Evolutionary conservation across 805 yeast genomes (phyloP).

Genomic region (Komagataella kurtzmanii): DNA sequence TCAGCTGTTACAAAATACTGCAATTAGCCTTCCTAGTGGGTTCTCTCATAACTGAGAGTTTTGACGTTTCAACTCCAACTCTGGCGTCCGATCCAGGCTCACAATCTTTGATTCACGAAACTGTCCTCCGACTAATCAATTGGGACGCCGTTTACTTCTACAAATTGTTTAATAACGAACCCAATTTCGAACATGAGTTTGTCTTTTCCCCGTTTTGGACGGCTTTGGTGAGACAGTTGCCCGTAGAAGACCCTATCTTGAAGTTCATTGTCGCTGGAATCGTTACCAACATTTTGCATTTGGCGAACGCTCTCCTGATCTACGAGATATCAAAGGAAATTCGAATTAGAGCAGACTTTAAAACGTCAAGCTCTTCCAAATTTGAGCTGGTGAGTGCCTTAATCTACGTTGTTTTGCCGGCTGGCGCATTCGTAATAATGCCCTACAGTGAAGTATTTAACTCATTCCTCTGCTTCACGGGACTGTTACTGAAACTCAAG

Average conservation of each 20-base stretch:
- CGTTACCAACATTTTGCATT: slow-evolving; percentile 40
- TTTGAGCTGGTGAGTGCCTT: slow-evolving; percentile 20
- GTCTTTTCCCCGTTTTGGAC: slow-evolving; percentile 82
- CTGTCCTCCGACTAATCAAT: slow-evolving; percentile 41
- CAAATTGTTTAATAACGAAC: slow-evolving; percentile 35
- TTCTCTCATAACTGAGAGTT: not conserved
- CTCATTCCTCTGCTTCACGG: slow-evolving; percentile 44
- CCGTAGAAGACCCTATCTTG: slow-evolving; percentile 24
- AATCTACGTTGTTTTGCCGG: slow-evolving; percentile 54
- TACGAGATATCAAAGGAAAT: slow-evolving; percentile 28
- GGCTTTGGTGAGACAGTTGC: slow-evolving; percentile 18
- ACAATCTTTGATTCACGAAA: slow-evolving; percentile 3
- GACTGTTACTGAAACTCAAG: slow-evolving; percentile 30
- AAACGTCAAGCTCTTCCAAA: slow-evolving; percentile 3
- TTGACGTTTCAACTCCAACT: not conserved
- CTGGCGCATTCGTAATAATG: slow-evolving; percentile 63
- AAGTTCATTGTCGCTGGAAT: slow-evolving; percentile 31
- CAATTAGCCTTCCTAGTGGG: not conserved
- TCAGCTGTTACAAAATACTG: not conserved
- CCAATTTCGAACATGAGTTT: slow-evolving; percentile 74
- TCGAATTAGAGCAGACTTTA: slow-evolving; percentile 4
- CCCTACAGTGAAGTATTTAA: slow-evolving; percentile 71
- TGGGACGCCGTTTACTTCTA: slow-evolving; percentile 85
- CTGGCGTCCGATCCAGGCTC: not conserved
- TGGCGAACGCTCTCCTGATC: slow-evolving; percentile 30